Evolutionary conservation across 371 early-diverging fungal species (phyloP).

Genomic region (Apophysomyces sp.): DNA sequence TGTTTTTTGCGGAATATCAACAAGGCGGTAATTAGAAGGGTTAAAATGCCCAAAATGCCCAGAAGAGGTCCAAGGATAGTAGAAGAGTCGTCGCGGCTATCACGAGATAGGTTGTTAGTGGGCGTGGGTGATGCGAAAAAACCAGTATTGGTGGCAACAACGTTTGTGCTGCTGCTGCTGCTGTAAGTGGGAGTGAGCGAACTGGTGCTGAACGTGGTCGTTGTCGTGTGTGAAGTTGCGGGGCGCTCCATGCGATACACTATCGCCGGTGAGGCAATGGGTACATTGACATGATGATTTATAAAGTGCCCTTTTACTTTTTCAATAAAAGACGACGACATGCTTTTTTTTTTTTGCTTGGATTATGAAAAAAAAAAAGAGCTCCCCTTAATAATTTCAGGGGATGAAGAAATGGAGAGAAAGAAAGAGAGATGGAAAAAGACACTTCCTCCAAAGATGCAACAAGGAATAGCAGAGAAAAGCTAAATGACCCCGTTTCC

Average conservation of each 20-base stretch:
- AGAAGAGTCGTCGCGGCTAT: not conserved
- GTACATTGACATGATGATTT: not conserved
- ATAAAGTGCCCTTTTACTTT: not conserved
- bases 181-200: not conserved
- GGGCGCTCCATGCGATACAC: not conserved
- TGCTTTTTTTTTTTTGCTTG: not conserved
- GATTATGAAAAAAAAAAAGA: not conserved
- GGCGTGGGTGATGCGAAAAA: not conserved
- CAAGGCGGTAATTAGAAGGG: not conserved
- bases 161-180: not conserved
- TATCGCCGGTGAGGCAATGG: not conserved
- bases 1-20: not conserved
- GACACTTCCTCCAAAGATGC: not conserved
- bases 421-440: not conserved
- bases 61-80: not conserved
- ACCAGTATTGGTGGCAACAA: not conserved
- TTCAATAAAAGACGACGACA: not conserved
- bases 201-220: not conserved
- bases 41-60: not conserved
- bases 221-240: not conserved
- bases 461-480: not conserved
- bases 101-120: not conserved
- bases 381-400: not conserved
- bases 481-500: not conserved
- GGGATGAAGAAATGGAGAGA: not conserved